Percentiles rank a stretch among this genome's conserved stretches.
Evolutionary conservation across 2,329 filamentous ascomycete genomes (phyloP).

Genomic region (Aureobasidium sp.): DNA sequence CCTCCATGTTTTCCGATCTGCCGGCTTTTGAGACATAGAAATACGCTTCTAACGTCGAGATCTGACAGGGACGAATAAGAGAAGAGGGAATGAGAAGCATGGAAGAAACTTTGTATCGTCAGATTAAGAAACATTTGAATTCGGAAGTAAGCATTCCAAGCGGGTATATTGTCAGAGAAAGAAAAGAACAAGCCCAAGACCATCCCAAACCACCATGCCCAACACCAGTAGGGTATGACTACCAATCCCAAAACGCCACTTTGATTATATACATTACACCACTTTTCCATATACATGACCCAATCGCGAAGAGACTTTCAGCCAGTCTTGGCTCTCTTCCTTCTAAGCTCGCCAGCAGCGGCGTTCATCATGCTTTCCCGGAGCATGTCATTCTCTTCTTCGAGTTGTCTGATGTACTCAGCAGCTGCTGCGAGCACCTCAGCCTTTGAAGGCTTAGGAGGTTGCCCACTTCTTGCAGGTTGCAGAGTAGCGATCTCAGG

Average conservation of each 20-base stretch:
- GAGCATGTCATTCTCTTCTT: conserved; percentile 13
- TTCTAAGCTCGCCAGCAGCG: neutral
- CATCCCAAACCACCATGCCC: neutral
- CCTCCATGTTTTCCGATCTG: neutral
- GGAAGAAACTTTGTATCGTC: neutral
- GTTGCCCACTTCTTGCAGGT: conserved; percentile 5
- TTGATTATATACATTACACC: neutral
- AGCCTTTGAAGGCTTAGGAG: conserved; percentile 4
- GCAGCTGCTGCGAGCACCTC: conserved; percentile 7
- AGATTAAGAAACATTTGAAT: neutral
- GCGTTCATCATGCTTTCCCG: conserved; percentile 4
- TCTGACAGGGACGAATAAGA: neutral
- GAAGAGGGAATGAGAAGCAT: neutral
- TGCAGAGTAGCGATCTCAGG: conserved; percentile 2
- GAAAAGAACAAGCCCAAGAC: neutral
- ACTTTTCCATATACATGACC: neutral
- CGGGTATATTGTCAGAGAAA: neutral
- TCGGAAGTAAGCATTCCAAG: neutral
- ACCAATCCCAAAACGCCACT: neutral
- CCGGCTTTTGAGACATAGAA: too few relatives aligned
- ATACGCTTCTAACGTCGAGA: neutral
- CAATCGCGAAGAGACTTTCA: neutral
- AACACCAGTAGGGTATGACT: neutral
- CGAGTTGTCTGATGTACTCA: conserved; percentile 13
- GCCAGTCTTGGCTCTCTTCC: conserved; percentile 6